Base-by-base conservation (phyloP, 495 filamentous ascomycete species). In the Patellaria atrata region DNA sequence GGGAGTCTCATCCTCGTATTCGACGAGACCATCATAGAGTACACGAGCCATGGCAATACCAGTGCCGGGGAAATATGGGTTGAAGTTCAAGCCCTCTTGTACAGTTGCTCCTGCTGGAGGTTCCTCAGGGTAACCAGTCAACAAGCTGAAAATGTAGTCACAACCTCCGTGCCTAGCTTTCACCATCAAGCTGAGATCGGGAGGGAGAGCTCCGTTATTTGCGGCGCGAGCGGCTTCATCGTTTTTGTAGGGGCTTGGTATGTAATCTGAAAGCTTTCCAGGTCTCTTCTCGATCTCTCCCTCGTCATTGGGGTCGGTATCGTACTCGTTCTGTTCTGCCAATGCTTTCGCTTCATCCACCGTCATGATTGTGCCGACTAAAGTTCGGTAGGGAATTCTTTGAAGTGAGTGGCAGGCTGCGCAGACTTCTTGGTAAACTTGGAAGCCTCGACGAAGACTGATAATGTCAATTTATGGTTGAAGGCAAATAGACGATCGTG, bases 381-480 rank as follows among this genome's bases (percentile, higher is more conserved):
- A 75, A 13, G 78, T 49, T 55, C 91, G 82, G 73, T 87, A 99
- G 32, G 91, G 85, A 30, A 99, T 73, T 62, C 91, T 80, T 55
- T 69, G 75, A 33, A 99, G 77, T 34, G 91, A 96, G 70, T 99
- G 91, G 70, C 91, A 99, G 39, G 82, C 78, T 32, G 87, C 73
- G 71, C 91, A 99, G 49, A 99, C 91, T 63, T 99, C 91, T 51
- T 78, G 84, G 73, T 99, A 99, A 55, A 99, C 91, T 67, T 94
- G 91, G 76, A 99, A 96, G 62, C 91, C 91, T 64, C 91, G 86
- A 53, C 91, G 89, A 48, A 99, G 85, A 50, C 87, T 94, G 40
- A 12, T 46, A 9, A 21, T 30, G 31, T 30, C 38, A 38, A 32
- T 30, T 64, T 37, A 62, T 33, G 21, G 21, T 10, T 37, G 53